phyloP scores from a whole-genome alignment of 2,329 filamentous ascomycete genomes.

The Talaromyces piceae region DNA sequence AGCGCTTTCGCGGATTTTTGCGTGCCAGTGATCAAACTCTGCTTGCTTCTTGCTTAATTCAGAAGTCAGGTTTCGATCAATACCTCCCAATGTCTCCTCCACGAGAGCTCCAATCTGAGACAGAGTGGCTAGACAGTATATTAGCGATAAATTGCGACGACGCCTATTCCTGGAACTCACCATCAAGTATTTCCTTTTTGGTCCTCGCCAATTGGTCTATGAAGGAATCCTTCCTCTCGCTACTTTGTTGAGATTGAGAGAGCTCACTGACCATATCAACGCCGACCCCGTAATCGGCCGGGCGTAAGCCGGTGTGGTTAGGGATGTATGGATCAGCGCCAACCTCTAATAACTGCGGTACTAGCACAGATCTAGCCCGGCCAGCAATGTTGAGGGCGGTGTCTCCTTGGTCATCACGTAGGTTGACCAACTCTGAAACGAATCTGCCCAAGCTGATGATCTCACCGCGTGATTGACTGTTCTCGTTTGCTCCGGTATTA shows the following conservation, averaged over 20 bases:
- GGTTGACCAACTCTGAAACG: constrained; percentile 95
- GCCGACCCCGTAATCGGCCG: constrained; percentile 91
- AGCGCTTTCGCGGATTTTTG: constrained; percentile 71
- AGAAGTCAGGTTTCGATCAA: constrained; percentile 68
- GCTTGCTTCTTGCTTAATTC: constrained; percentile 79
- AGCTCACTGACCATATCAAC: constrained; percentile 50
- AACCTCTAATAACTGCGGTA: constrained; percentile 92
- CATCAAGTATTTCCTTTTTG: constrained; percentile 39
- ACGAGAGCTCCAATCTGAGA: constrained; percentile 54
- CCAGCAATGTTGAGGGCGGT: constrained; percentile 92
- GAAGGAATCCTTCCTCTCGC: constrained; percentile 36
- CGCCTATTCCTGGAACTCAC: constrained; percentile 21
- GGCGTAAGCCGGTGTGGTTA: constrained; percentile 80
- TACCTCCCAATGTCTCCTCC: constrained; percentile 70
- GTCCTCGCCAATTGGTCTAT: constrained; percentile 38
- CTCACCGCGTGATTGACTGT: constrained; percentile 38
- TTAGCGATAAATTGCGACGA: constrained; percentile 26
- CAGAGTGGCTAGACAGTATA: constrained; percentile 27
- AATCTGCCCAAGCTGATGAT: constrained; percentile 85
- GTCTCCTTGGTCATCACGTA: constrained; percentile 87
- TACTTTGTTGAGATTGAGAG: constrained; percentile 41
- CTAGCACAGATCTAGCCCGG: constrained; percentile 90
- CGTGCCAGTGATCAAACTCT: constrained; percentile 72
- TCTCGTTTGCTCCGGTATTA: constrained; percentile 48
- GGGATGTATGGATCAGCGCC: constrained; percentile 87